These are phyloP conservation scores for Alopecurus myosuroides DNA, from an alignment of 176 grass and related monocot genomes.

Conservation along the genomic window DNA sequence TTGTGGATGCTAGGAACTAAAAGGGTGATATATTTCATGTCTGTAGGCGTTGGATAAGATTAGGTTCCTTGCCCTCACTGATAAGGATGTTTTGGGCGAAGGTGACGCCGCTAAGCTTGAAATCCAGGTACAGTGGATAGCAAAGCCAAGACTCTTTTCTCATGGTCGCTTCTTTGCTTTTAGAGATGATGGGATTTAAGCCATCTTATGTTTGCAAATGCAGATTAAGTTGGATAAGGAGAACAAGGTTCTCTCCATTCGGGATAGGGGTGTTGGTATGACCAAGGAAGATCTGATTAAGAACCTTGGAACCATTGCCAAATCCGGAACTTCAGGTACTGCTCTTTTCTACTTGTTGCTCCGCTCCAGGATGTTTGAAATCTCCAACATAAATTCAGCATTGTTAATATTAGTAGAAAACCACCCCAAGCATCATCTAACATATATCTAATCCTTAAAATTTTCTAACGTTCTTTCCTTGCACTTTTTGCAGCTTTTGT, in stretches of 20 bases:
- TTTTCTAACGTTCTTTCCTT: neutral
- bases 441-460: neutral
- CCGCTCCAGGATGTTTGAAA: neutral
- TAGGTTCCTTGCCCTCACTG: constrained; percentile 85
- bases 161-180: neutral
- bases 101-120: constrained; percentile 95
- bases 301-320: constrained; percentile 93
- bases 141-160: neutral
- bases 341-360: neutral
- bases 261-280: constrained; percentile 96
- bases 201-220: constrained; percentile 14
- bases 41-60: constrained; percentile 96
- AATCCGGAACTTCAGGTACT: constrained; percentile 93
- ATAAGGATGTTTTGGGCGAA: constrained; percentile 85
- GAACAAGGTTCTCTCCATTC: constrained; percentile 79
- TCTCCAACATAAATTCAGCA: neutral
- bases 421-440: neutral
- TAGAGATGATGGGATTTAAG: neutral
- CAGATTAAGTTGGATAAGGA: constrained; percentile 99
- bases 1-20: neutral
- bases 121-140: constrained; percentile 56
- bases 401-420: neutral
- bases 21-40: neutral
- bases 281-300: constrained; percentile 98
- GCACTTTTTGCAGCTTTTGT: constrained; percentile 63